Percentiles rank a stretch among this genome's conserved stretches.
Evolutionary conservation across 768 basidiomycete genomes (phyloP).

Genomic region (Boletus rubescentipes): DNA sequence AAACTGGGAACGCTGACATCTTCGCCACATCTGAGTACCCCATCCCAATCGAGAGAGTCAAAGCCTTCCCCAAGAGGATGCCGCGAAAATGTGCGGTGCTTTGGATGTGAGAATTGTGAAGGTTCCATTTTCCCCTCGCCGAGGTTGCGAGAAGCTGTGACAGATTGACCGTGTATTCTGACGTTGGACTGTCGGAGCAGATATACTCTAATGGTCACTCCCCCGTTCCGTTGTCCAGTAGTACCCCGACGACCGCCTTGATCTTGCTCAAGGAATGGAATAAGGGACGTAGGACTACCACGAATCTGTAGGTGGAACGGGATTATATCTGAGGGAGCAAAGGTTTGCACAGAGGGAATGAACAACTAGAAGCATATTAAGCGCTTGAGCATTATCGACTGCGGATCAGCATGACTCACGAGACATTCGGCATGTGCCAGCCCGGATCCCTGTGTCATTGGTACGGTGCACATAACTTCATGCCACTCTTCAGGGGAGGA

Average conservation of each 20-base stretch:
- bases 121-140: conserved; percentile 50
- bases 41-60: conserved; percentile 61
- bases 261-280: conserved; percentile 40
- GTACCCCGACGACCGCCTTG: neutral
- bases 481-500: conserved; percentile 66
- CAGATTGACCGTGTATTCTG: conserved; percentile 27
- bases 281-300: conserved; percentile 45
- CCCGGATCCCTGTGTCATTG: conserved; percentile 34
- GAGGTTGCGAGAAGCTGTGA: conserved; percentile 26
- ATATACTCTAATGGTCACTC: conserved; percentile 44
- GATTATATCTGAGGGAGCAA: conserved; percentile 53
- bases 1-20: conserved; percentile 48
- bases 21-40: conserved; percentile 42
- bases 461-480: conserved; percentile 46
- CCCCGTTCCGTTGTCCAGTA: conserved; percentile 7
- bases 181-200: conserved; percentile 50
- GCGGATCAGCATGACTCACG: conserved; percentile 37
- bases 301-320: conserved; percentile 66
- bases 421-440: conserved; percentile 47
- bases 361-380: conserved; percentile 45
- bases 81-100: conserved; percentile 1
- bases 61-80: conserved; percentile 26
- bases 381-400: neutral
- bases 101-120: conserved; percentile 37
- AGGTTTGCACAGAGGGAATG: conserved; percentile 55